Evolutionary conservation across 2,329 filamentous ascomycete species (phyloP).

Genomic region (Sporothrix protearum): DNA sequence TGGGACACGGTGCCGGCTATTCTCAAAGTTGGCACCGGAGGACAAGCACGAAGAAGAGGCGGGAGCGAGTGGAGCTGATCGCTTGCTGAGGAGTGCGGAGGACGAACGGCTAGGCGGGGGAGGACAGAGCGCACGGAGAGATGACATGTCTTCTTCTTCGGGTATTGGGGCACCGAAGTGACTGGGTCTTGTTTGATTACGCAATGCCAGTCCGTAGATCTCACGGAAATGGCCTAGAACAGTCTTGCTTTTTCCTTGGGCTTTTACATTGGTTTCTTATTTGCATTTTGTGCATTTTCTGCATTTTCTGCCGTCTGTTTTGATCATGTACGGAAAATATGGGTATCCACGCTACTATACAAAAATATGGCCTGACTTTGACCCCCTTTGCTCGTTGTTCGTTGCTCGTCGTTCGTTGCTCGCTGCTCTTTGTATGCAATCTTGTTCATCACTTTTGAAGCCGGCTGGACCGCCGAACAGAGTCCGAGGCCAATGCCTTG

Average conservation of each 20-base stretch:
- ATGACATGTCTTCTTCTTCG: no score
- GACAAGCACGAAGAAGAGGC: not conserved
- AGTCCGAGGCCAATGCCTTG: not conserved
- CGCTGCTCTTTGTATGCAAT: no score
- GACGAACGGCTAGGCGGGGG: not conserved
- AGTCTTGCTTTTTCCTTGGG: not conserved
- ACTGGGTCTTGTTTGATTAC: not conserved
- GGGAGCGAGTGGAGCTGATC: not conserved
- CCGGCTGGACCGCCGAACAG: constrained; percentile 24
- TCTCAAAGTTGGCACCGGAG: no score
- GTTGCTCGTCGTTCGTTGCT: no score
- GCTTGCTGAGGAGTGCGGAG: not conserved
- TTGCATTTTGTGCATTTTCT: not conserved
- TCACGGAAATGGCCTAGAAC: not conserved
- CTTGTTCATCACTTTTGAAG: not conserved
- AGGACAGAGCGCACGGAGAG: not conserved
- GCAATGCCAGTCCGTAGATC: not conserved
- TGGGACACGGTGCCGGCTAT: no score
- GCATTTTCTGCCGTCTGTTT: not conserved
- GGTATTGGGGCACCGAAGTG: not conserved
- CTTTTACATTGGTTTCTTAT: not conserved
- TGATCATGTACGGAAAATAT: constrained; percentile 11
- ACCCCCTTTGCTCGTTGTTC: not conserved
- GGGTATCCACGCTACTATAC: constrained; percentile 17
- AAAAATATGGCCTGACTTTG: not conserved